Conservation (phyloP, 768 basidiomycete genomes). For the Suillus spraguei region DNA sequence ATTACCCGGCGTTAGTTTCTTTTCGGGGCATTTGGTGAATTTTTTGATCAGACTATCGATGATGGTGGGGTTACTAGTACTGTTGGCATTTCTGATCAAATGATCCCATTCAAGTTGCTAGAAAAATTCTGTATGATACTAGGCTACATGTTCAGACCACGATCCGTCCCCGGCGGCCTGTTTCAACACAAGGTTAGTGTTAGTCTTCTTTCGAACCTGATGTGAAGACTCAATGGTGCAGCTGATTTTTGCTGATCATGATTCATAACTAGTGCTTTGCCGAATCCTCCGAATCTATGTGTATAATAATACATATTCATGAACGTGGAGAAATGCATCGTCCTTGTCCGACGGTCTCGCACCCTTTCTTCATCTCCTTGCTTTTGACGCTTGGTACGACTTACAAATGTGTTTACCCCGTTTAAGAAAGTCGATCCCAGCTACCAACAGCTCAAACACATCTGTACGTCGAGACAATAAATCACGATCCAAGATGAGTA, state of each 20-base stretch:
- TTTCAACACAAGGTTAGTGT: not conserved
- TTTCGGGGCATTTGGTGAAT: not conserved
- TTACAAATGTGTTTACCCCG: not conserved
- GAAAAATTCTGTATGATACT: not conserved
- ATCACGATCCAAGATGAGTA: not conserved
- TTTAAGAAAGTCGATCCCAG: not conserved
- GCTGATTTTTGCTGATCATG: not conserved
- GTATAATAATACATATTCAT: too few relatives aligned
- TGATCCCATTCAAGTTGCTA: too few relatives aligned
- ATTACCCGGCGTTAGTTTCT: not conserved
- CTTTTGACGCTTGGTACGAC: not conserved
- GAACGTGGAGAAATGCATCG: not conserved
- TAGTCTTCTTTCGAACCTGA: not conserved
- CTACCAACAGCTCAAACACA: not conserved
- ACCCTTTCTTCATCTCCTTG: not conserved
- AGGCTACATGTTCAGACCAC: not conserved
- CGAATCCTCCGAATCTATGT: not conserved
- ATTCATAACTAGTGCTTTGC: not conserved
- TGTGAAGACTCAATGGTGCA: not conserved
- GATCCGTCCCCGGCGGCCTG: not conserved
- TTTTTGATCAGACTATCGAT: not conserved
- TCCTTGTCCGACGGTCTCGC: not conserved
- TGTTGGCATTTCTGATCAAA: not conserved
- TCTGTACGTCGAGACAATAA: not conserved
- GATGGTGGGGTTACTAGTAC: not conserved